phyloP scores from a whole-genome alignment of 768 basidiomycete species.

The Botryobasidium botryosum region DNA sequence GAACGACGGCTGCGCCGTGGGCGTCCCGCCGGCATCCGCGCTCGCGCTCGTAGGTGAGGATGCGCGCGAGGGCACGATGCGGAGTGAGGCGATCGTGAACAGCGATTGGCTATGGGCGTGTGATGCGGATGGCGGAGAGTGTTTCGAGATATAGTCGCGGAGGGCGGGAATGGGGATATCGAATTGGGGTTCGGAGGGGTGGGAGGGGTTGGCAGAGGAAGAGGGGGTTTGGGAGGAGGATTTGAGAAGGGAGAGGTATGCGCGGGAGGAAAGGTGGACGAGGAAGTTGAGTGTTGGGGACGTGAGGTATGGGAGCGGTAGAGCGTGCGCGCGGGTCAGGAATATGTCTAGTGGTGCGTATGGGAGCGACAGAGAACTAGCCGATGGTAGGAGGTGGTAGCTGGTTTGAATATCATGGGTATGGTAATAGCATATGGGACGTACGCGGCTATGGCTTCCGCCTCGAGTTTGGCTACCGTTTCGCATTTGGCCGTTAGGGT shows the following conservation, averaged over 20 bases:
- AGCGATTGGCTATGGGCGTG: too few species aligned
- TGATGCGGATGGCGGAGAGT: too few species aligned
- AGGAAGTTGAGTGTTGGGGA: conserved; percentile 58
- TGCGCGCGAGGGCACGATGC: conserved; percentile 28
- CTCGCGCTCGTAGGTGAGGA: conserved; percentile 26
- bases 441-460: conserved; percentile 35
- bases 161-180: conserved; percentile 40
- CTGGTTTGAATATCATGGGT: too few species aligned
- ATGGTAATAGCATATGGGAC: conserved; percentile 15
- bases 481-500: conserved; percentile 33
- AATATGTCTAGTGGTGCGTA: conserved; percentile 52
- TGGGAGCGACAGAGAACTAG: conserved; percentile 6
- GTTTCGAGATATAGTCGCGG: conserved; percentile 29
- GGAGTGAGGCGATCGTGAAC: conserved; percentile 38
- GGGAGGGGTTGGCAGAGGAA: conserved; percentile 12
- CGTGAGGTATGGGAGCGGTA: conserved; percentile 57
- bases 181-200: conserved; percentile 20
- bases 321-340: conserved; percentile 42
- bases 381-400: too few species aligned
- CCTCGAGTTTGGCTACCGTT: conserved; percentile 36
- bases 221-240: conserved; percentile 13
- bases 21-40: too few species aligned
- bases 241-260: conserved; percentile 46
- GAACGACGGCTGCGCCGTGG: too few species aligned
- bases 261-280: conserved; percentile 46